Conservation (phyloP, 352 stramenopile species). For the Globisporangium heterothallicum region DNA sequence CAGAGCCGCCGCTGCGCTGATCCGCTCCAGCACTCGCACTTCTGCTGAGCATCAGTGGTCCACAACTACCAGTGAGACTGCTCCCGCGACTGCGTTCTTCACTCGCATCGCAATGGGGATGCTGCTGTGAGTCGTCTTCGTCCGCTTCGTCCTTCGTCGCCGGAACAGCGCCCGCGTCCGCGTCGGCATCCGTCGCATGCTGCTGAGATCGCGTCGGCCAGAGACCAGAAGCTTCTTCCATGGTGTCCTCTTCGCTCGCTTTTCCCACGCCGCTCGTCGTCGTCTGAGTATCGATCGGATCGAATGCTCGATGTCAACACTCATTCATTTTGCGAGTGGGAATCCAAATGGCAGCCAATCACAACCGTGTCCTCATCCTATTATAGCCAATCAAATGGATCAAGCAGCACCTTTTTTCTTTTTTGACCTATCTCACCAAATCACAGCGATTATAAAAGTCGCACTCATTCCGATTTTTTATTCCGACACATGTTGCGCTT, state of each 20-base stretch:
- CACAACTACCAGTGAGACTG: background rate
- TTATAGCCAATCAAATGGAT: slow-evolving; percentile 2
- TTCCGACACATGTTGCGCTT: too few species aligned
- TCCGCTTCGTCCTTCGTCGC: background rate
- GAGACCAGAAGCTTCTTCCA: slow-evolving; percentile 2
- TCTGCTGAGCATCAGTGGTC: slow-evolving; percentile 7
- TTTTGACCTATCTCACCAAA: too few species aligned
- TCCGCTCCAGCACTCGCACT: slow-evolving; percentile 8
- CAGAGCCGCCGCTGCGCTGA: background rate
- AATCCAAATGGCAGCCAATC: slow-evolving; percentile 3
- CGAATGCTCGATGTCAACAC: too few species aligned
- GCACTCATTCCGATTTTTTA: too few species aligned
- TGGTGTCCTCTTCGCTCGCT: background rate
- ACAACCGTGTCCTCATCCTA: background rate
- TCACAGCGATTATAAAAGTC: too few species aligned
- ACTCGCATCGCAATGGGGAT: slow-evolving; percentile 25
- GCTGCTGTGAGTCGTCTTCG: slow-evolving; percentile 11
- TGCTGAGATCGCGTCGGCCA: background rate
- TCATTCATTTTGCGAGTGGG: slow-evolving; percentile 4
- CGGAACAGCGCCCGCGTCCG: background rate
- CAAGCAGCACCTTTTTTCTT: too few species aligned
- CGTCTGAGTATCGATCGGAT: slow-evolving; percentile 4
- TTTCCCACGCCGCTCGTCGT: background rate
- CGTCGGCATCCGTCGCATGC: background rate
- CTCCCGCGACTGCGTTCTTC: slow-evolving; percentile 8